These are phyloP conservation scores for Rhododendron kiyosumense DNA, from an alignment of 148 eudicot species.

Conservation along the genomic window DNA sequence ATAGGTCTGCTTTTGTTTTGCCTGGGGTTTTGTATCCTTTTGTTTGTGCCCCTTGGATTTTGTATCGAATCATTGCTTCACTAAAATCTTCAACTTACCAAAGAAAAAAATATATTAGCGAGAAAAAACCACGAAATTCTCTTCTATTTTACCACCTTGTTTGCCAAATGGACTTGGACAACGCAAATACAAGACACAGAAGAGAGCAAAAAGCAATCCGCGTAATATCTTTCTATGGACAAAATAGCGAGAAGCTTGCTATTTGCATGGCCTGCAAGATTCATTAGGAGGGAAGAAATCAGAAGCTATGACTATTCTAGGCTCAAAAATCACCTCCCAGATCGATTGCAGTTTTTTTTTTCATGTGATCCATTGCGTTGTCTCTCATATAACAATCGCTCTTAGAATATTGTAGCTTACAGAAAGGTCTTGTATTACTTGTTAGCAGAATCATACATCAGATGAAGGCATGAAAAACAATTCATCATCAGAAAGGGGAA, in stretches of 20 bases:
- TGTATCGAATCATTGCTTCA: too few relatives aligned
- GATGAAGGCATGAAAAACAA: conserved; percentile 10
- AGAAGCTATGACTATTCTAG: not conserved
- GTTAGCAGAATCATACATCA: not conserved
- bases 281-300: not conserved
- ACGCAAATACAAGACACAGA: not conserved
- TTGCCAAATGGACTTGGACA: not conserved
- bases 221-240: not conserved
- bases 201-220: not conserved
- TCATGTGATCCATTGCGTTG: conserved; percentile 18
- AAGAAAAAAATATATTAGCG: too few relatives aligned
- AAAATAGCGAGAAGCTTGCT: not conserved
- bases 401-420: not conserved
- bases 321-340: not conserved
- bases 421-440: not conserved
- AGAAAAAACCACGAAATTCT: not conserved
- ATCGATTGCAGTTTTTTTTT: not conserved
- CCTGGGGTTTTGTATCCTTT: too few relatives aligned
- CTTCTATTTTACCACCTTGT: not conserved
- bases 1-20: not conserved
- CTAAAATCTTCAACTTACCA: too few relatives aligned
- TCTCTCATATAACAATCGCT: conserved; percentile 31
- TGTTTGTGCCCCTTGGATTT: too few relatives aligned
- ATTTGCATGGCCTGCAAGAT: not conserved
- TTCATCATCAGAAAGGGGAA: not conserved